phyloP scores from a whole-genome alignment of 768 basidiomycete species.

The Pleurotus djamor region DNA sequence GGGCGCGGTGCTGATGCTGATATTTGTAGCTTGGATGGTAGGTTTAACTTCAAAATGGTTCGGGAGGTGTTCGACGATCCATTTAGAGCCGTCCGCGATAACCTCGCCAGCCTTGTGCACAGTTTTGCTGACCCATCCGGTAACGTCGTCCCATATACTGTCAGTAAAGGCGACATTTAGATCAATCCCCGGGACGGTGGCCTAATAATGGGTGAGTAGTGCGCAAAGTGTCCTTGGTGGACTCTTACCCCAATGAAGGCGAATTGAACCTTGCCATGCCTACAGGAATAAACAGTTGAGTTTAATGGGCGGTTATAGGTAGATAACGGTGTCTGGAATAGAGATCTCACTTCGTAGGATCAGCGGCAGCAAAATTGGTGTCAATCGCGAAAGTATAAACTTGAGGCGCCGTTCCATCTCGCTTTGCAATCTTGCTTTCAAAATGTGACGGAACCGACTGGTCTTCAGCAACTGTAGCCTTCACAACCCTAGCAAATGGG shows the following conservation, averaged over 20 bases:
- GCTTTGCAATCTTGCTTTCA: constrained; percentile 16
- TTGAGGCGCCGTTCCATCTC: constrained; percentile 18
- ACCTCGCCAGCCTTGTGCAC: neutral
- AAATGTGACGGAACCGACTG: constrained; percentile 28
- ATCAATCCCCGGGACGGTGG: neutral
- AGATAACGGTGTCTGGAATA: neutral
- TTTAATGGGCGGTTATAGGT: no score
- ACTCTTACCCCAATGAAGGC: neutral
- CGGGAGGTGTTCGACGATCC: neutral
- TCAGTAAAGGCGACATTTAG: neutral
- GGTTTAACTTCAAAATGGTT: neutral
- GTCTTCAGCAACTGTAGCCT: constrained; percentile 30
- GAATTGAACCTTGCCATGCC: neutral
- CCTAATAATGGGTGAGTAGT: neutral
- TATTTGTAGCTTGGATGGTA: neutral
- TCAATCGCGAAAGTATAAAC: constrained; percentile 30
- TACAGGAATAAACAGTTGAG: neutral
- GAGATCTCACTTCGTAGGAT: constrained; percentile 13
- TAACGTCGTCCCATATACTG: neutral
- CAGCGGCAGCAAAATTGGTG: constrained; percentile 26
- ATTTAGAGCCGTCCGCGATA: neutral
- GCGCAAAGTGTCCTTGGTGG: neutral
- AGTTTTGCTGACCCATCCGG: neutral
- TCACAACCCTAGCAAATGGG: constrained; percentile 25
- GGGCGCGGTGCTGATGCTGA: neutral